Evolutionary conservation across 2,329 filamentous ascomycete genomes (phyloP), one percentile per base, ranked within the genome.

Genomic region (Phialophora macrospora): DNA sequence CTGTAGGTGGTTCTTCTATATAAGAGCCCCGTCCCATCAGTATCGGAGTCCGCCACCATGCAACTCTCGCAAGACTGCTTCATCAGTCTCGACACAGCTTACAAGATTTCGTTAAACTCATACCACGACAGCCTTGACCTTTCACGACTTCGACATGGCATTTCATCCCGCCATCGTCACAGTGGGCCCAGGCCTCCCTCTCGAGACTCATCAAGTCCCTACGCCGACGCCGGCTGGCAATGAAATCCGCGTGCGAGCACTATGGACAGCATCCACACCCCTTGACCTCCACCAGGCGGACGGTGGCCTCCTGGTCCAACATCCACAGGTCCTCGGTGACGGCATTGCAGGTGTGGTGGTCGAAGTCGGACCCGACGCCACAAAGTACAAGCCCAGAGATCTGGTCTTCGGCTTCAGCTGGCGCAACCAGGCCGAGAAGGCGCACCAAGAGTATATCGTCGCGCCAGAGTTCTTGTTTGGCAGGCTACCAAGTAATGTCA

Each of bases 241-340:
- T 41, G 82, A 89, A 74, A 80, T 87, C 38, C 79, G 82, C 17
- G 75, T 89, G 48, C 80, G 78, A 28, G 82, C 86, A 9, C 77
- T 82, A 64, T 89, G 84, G 84, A 86, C 85, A 1, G 82, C 85
- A 2, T 87, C 86, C 0, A 86, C 84, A 0, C 87, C 87, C 0
- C 77, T 89, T 0, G 85, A 89, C 70, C 77, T 89, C 5, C 87
- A 89, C 74, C 82, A 85, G 65, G 84, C 85, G 52, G 85, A 88
- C 70, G 85, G 86, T 41, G 85, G 84, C 0, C 77, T 89, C 0
- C 73, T 87, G 12, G 79, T 87, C 11, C 71, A 77, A 30, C 75
- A 80, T 26, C 85, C 85, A 0, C 77, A 81, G 67, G 75, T 84
- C 5, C 77, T 85, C 9, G 85, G 86, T 38, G 81, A 82, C 62